Percentiles rank a stretch among this genome's conserved stretches.
phyloP scores from a whole-genome alignment of 176 grass and related monocot genomes.

The Neostapfia colusana region DNA sequence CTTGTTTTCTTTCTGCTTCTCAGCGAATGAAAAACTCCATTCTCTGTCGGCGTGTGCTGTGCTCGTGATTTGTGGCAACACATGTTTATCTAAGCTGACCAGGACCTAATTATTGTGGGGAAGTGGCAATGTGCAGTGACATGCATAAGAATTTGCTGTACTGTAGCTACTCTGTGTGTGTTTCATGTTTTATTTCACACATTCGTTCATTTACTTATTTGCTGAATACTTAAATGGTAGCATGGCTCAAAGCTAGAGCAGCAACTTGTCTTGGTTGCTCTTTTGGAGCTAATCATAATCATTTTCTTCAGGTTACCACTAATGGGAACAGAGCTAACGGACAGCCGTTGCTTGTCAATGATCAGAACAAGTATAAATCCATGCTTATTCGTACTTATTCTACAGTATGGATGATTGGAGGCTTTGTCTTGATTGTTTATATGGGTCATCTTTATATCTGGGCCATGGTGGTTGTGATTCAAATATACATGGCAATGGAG shows the following conservation, averaged over 20 bases:
- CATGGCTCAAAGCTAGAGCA: background rate
- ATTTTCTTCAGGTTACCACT: slow-evolving; percentile 51
- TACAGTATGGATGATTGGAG: slow-evolving; percentile 90
- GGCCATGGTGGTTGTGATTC: slow-evolving; percentile 96
- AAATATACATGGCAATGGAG: slow-evolving; percentile 96
- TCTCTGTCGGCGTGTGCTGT: background rate
- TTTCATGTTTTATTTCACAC: background rate
- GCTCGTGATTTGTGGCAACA: background rate
- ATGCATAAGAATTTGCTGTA: background rate
- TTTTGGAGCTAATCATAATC: slow-evolving; percentile 13
- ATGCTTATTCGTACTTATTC: slow-evolving; percentile 99
- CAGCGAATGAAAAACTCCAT: background rate
- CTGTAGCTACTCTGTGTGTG: slow-evolving; percentile 2
- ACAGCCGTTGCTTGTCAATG: slow-evolving; percentile 75
- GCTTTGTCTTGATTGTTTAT: slow-evolving; percentile 75
- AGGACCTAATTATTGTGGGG: background rate
- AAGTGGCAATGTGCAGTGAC: background rate
- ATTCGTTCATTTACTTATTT: slow-evolving; percentile 1
- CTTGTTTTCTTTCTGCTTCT: background rate
- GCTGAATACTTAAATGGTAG: background rate
- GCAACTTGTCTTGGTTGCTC: background rate
- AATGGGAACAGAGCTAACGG: slow-evolving; percentile 78
- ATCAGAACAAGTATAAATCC: slow-evolving; percentile 90
- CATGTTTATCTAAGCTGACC: background rate
- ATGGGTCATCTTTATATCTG: slow-evolving; percentile 98